Evolutionary conservation across 148 eudicot genomes (phyloP).

Genomic region (Camellia lanceoleosa): DNA sequence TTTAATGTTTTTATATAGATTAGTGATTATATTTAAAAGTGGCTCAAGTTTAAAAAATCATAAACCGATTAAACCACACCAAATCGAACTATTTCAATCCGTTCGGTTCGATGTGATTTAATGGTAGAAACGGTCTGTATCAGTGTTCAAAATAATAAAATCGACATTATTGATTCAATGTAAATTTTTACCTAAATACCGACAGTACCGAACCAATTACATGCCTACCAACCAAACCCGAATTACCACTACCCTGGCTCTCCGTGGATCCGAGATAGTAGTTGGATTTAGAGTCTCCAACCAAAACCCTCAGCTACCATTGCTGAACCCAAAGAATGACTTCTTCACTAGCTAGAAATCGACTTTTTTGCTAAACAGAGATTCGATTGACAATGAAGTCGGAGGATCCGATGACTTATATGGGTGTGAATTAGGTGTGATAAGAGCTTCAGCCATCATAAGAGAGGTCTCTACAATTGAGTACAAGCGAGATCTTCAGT

Average conservation of each 20-base stretch:
- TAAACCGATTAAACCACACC: too few relatives aligned
- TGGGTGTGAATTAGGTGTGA: neutral
- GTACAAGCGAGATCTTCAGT: neutral
- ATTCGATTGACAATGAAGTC: neutral
- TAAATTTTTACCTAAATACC: too few relatives aligned
- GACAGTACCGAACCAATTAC: too few relatives aligned
- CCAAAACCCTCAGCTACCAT: constrained; percentile 33
- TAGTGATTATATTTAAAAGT: too few relatives aligned
- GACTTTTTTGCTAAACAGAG: constrained; percentile 26
- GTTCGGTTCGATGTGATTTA: too few relatives aligned
- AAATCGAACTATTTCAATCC: too few relatives aligned
- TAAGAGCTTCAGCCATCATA: neutral
- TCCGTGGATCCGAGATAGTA: constrained; percentile 2
- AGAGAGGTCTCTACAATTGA: neutral
- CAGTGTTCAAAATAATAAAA: too few relatives aligned
- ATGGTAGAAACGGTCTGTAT: too few relatives aligned
- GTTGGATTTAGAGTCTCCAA: constrained; percentile 56
- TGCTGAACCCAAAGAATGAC: constrained; percentile 27
- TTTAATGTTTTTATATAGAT: too few relatives aligned
- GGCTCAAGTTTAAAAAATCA: too few relatives aligned
- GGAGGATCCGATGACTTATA: neutral
- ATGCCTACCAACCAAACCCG: neutral
- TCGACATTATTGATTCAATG: too few relatives aligned
- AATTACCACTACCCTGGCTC: neutral
- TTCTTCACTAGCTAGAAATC: constrained; percentile 50